Evolutionary conservation across 2,329 filamentous ascomycete genomes (phyloP).

Genomic region (Graphilbum sp.): DNA sequence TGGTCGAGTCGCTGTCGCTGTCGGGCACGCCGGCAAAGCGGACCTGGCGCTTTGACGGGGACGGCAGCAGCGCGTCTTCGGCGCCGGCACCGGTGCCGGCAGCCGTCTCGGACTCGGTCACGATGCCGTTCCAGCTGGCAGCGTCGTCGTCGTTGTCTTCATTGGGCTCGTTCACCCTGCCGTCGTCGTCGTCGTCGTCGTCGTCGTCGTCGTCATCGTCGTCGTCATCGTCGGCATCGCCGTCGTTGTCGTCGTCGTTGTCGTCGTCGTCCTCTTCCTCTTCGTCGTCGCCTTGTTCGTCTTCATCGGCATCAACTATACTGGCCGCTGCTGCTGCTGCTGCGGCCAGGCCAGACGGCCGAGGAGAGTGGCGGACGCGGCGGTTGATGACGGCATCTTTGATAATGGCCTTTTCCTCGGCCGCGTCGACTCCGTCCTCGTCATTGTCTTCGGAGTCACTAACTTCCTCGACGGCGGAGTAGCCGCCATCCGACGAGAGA

Average conservation of each 20-base stretch:
- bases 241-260: conserved; percentile 13
- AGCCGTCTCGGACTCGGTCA: conserved; percentile 20
- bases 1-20: conserved; percentile 49
- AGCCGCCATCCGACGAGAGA: conserved; percentile 52
- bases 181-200: conserved; percentile 20
- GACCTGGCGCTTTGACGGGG: conserved; percentile 43
- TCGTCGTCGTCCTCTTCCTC: conserved; percentile 24
- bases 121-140: conserved; percentile 25
- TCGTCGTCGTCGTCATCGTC: conserved; percentile 22
- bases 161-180: conserved; percentile 21
- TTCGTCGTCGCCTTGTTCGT: conserved; percentile 21
- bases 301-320: conserved; percentile 1
- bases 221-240: conserved; percentile 21
- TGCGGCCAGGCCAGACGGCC: conserved; percentile 20
- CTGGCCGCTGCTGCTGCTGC: no score
- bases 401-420: conserved; percentile 63
- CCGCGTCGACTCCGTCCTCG: conserved; percentile 59
- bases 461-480: conserved; percentile 64
- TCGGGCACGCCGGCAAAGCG: conserved; percentile 54
- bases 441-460: conserved; percentile 64
- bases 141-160: conserved; percentile 23
- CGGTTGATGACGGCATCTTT: conserved; percentile 21
- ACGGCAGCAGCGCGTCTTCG: conserved; percentile 8
- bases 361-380: conserved; percentile 27
- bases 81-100: conserved; percentile 8